Evolutionary conservation across 805 yeast species (phyloP).

Genomic region (Wickerhamiella qilinensis): DNA sequence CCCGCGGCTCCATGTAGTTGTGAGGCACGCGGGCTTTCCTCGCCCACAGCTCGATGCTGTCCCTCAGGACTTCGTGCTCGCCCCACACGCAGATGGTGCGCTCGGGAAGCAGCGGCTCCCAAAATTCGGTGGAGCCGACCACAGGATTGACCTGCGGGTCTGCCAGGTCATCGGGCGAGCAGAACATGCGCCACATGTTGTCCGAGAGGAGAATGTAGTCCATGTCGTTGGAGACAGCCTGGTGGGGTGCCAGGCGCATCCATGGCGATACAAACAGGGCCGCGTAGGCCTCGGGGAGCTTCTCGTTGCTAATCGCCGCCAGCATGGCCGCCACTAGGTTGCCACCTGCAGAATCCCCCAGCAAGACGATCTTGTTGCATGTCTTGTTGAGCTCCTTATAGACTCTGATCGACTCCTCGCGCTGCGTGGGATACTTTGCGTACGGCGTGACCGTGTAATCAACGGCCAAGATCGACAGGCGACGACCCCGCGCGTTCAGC

Average conservation of each 20-base stretch:
- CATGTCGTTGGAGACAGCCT: slow-evolving; percentile 2
- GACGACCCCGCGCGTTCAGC: not conserved
- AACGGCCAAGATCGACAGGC: slow-evolving; percentile 14
- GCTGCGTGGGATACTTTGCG: slow-evolving; percentile 13
- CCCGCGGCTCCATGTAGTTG: slow-evolving; percentile 9
- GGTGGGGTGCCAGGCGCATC: slow-evolving; percentile 6
- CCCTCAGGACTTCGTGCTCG: slow-evolving; percentile 12
- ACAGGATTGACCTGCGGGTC: slow-evolving; percentile 10
- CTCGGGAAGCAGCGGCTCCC: slow-evolving; percentile 10
- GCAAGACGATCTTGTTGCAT: slow-evolving; percentile 11
- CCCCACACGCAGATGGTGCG: slow-evolving; percentile 12
- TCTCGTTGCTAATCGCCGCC: not conserved
- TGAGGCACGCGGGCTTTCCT: slow-evolving; percentile 3
- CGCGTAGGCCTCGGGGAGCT: not conserved
- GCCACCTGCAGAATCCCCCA: slow-evolving; percentile 21
- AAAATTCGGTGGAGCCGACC: slow-evolving; percentile 7
- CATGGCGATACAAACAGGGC: slow-evolving; percentile 12
- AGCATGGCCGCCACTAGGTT: slow-evolving; percentile 10
- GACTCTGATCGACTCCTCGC: slow-evolving; percentile 10
- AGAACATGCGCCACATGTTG: not conserved
- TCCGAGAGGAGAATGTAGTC: slow-evolving; percentile 2
- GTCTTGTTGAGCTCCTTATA: slow-evolving; percentile 10
- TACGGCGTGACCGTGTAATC: slow-evolving; percentile 20
- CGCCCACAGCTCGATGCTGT: slow-evolving; percentile 8
- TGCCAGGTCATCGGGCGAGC: slow-evolving; percentile 3